Evolutionary conservation across 805 yeast genomes (phyloP).

Genomic region (Hanseniaspora mollemarum): DNA sequence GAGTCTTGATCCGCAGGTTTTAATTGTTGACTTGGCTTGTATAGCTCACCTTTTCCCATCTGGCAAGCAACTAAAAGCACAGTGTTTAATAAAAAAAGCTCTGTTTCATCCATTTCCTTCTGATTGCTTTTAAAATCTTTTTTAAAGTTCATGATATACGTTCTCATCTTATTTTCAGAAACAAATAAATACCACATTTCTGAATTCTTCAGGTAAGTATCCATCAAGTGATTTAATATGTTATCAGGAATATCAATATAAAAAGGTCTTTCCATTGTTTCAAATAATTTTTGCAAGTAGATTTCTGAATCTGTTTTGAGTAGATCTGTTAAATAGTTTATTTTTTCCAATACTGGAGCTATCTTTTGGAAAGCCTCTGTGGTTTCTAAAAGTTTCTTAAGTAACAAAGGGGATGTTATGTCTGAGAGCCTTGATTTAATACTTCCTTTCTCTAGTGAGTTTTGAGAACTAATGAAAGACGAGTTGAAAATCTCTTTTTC

Average conservation of each 20-base stretch:
- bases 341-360: not conserved
- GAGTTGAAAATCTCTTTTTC: constrained; percentile 12
- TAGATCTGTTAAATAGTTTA: constrained; percentile 5
- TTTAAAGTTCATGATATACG: not conserved
- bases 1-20: not conserved
- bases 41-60: not conserved
- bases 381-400: not conserved
- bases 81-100: constrained; percentile 8
- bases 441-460: not conserved
- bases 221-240: constrained; percentile 1
- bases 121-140: constrained; percentile 3
- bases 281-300: constrained; percentile 11
- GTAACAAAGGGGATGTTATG: not conserved
- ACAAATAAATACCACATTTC: not conserved
- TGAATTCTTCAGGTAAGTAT: not conserved
- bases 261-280: constrained; percentile 2
- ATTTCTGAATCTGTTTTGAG: constrained; percentile 14
- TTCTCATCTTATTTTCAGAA: not conserved
- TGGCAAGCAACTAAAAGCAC: constrained; percentile 9
- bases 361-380: constrained; percentile 1
- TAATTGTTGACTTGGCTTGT: not conserved
- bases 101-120: constrained; percentile 5
- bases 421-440: not conserved
- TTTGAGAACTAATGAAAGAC: not conserved
- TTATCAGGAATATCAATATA: constrained; percentile 3